phyloP scores from a whole-genome alignment of 305 asterid genomes.

The Fraxinus floribunda region DNA sequence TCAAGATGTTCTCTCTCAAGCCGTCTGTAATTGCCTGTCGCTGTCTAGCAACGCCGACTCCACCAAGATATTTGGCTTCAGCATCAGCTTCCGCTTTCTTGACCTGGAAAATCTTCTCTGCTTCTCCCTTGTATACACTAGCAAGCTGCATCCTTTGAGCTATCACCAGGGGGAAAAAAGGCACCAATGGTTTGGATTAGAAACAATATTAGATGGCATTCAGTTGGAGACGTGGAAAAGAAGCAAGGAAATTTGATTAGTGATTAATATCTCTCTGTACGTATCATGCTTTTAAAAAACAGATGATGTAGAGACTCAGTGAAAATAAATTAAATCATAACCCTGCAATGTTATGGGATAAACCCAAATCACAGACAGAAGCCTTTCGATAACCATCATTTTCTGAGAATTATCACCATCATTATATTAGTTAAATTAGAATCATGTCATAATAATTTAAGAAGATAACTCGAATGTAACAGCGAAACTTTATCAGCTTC shows the following conservation, averaged over 20 bases:
- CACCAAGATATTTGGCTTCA: conserved; percentile 95
- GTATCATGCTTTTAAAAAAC: neutral
- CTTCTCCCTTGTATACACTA: conserved; percentile 93
- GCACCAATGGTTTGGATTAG: conserved; percentile 9
- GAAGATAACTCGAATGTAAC: neutral
- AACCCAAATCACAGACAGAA: neutral
- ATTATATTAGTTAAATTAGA: neutral
- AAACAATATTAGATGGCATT: neutral
- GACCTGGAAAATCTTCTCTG: conserved; percentile 78
- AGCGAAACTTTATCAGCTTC: neutral
- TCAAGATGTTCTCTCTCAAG: conserved; percentile 80
- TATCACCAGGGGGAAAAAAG: conserved; percentile 18
- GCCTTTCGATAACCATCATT: neutral
- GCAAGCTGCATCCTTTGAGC: conserved; percentile 99
- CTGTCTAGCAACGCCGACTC: conserved; percentile 95
- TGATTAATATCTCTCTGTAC: neutral
- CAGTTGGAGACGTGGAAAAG: neutral
- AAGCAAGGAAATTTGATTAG: neutral
- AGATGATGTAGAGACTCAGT: neutral
- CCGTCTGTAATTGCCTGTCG: conserved; percentile 97
- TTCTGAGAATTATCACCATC: neutral
- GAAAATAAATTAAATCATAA: neutral
- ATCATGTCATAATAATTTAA: neutral
- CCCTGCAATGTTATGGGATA: neutral
- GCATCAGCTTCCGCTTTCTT: conserved; percentile 97